Evolutionary conservation across 2,329 filamentous ascomycete genomes (phyloP), one percentile per base, ranked within the genome.

Genomic region (Alternaria dauci): DNA sequence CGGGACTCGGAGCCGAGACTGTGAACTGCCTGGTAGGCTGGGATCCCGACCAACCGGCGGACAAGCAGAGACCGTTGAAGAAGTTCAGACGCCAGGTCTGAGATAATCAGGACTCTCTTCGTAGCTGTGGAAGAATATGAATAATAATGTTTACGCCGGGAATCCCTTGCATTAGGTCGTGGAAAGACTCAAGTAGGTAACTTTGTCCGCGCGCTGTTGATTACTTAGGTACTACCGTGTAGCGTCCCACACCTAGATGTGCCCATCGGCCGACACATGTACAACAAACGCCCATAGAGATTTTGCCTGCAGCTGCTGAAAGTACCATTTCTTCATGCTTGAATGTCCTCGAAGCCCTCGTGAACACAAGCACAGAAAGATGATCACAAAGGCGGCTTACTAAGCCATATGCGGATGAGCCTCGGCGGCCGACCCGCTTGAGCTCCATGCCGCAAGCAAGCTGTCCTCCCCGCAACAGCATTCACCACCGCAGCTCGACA

Each of bases 1-100:
- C 68, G 5, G 72, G 71, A 8, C 58, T 66, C 39, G 72, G 72
- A 2, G 68, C 69, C 8, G 71, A 74, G 56, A 73, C 72, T 9
- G 72, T 73, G 11, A 75, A 74, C 42, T 75, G 72, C 23, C 59
- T 73, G 26, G 72, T 75, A 8, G 71, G 72, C 1, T 68, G 65
- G 59, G 70, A 75, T 59, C 72, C 72, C 32, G 58, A 60, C 12
- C 52, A 52, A 34, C 53, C 58, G 1, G 58, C 58, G 1, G 53
- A 60, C 14, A 47, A 57, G 23, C 58, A 60, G 20, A 57, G 47
- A 18, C 58, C 53, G 11, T 23, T 57, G 53, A 56, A 12, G 26
- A 57, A 18, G 26, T 60, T 52, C 2, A 48, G 46, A n/a, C 58
- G 53, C 38, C 47, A 56, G 7, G 11, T 11, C 12, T 50, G 38